Evolutionary conservation across 2,329 filamentous ascomycete species (phyloP), one percentile per base, ranked within the genome.

Genomic region (Pseudopithomyces maydicus): DNA sequence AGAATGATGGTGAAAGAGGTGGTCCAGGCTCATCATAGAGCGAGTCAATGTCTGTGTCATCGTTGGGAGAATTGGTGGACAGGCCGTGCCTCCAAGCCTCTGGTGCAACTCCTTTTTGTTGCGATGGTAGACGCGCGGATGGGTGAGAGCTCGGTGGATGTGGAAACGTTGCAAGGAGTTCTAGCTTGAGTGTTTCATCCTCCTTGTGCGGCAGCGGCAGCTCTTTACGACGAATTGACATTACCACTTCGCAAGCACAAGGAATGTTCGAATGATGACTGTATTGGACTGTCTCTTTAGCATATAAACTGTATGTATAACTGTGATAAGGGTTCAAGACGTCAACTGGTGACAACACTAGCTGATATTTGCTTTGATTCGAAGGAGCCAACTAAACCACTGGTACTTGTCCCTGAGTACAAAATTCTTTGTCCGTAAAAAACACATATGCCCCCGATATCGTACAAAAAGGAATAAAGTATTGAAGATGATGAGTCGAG

Each of bases 141-240:
- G 54, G 54, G 4, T 29, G 39, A 7, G 50, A 46, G 7, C 41
- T 26, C 12, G 53, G 39, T 26, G 63, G 63, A 5, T 48, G 47
- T 5, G 61, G 63, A 50, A 65, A 65, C 14, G 56, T 45, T 5
- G 56, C 44, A 12, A 65, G 52, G 19, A 64, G 55, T 15, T 59
- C 45, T 19, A 55, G 33, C 12, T 57, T 33, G 12, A 35, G 6
- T 47, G 26, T n/a, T 26, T 38, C 45, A 12, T 38, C 36, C 44
- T 38, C 45, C 19, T 23, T 36, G 2, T 10, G 45, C 19, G n/a
- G 47, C 12, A 57, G 54, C 12, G 54, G 52, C 19, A 55, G 42
- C 7, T 55, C 51, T 19, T 58, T 48, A 1, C 38, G 17, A 4
- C 44, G 19, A 29, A 54, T 48, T 7, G 53, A 38, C 50, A 52